Evolutionary conservation across 208 protist genomes (phyloP).

Genomic region (Jaenimonas drosophilae): DNA sequence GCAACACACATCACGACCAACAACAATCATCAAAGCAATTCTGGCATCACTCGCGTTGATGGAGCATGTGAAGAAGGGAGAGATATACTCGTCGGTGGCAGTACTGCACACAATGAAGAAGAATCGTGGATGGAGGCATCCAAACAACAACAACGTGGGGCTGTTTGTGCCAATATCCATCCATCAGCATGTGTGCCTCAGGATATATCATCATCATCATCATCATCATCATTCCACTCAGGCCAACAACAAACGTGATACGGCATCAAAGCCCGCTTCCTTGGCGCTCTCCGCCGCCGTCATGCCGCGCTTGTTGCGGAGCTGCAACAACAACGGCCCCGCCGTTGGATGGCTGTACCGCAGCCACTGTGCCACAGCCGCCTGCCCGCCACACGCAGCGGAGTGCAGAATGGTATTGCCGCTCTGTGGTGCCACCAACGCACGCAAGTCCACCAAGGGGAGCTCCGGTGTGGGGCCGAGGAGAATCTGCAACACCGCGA

Average conservation of each 20-base stretch:
- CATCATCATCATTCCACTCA: neutral
- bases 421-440: slow-evolving; percentile 26
- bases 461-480: slow-evolving; percentile 21
- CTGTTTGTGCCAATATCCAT: too few relatives aligned
- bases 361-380: slow-evolving; percentile 50
- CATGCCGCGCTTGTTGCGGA: slow-evolving; percentile 31
- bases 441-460: slow-evolving; percentile 36
- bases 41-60: too few relatives aligned
- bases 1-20: too few relatives aligned
- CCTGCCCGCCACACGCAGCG: slow-evolving; percentile 44
- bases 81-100: too few relatives aligned
- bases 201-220: too few relatives aligned
- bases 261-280: slow-evolving; percentile 38
- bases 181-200: too few relatives aligned
- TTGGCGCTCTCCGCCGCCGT: slow-evolving; percentile 64
- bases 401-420: slow-evolving; percentile 76
- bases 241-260: neutral
- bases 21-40: too few relatives aligned
- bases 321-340: slow-evolving; percentile 23
- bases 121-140: too few relatives aligned
- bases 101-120: too few relatives aligned
- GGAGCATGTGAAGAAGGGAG: too few relatives aligned
- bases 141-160: too few relatives aligned
- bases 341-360: slow-evolving; percentile 37
- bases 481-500: slow-evolving; percentile 48